A percentile compares a stretch with the other conserved stretches of the same genome.
Evolutionary conservation across 768 basidiomycete genomes (phyloP).

Genomic region (Pleurotus giganteus): DNA sequence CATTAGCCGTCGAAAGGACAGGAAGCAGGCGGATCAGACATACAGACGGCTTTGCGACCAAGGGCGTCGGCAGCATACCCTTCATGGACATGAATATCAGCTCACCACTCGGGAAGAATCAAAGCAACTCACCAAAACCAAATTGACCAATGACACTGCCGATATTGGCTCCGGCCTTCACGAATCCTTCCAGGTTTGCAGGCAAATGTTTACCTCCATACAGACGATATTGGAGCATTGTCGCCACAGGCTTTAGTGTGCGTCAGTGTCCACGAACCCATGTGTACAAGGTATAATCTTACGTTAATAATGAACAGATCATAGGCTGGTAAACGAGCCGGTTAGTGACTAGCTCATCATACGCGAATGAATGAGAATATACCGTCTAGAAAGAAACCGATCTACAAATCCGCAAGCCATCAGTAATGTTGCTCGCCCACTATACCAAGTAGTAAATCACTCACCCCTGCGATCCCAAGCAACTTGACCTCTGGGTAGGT

Average conservation of each 20-base stretch:
- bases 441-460: slow-evolving; percentile 16
- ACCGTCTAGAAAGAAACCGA: slow-evolving; percentile 76
- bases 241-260: slow-evolving; percentile 53
- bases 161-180: slow-evolving; percentile 69
- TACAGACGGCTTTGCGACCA: slow-evolving; percentile 69
- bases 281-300: slow-evolving; percentile 16
- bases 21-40: slow-evolving; percentile 7
- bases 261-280: not conserved
- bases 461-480: slow-evolving; percentile 58
- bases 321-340: slow-evolving; percentile 43
- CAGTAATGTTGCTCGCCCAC: not conserved
- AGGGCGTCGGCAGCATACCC: slow-evolving; percentile 65
- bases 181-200: slow-evolving; percentile 51
- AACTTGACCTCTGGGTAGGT: slow-evolving; percentile 54
- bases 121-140: slow-evolving; percentile 41
- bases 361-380: slow-evolving; percentile 15
- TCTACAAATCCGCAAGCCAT: slow-evolving; percentile 30
- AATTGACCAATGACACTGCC: slow-evolving; percentile 73
- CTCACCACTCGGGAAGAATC: not conserved
- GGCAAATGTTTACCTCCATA: slow-evolving; percentile 54
- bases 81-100: slow-evolving; percentile 16
- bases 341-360: too few relatives aligned
- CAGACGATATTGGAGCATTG: slow-evolving; percentile 65
- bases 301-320: slow-evolving; percentile 74
- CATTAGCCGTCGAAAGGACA: not conserved